These are phyloP conservation scores for Eucalyptus camaldulensis DNA, from an alignment of 345 rosid species.

Conservation along the genomic window DNA sequence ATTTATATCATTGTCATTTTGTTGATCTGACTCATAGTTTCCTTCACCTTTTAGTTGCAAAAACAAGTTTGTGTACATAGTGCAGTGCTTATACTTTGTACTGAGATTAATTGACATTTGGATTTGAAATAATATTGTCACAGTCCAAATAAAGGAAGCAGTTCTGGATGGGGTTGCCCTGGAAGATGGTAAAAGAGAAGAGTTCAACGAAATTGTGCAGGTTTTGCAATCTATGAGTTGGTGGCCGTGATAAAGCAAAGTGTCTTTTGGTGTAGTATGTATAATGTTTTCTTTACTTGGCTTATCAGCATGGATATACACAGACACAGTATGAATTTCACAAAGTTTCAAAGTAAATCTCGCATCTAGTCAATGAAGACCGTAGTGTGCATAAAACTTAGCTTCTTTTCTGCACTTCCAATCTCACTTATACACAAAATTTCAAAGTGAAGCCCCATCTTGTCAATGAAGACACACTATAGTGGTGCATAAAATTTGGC, in stretches of 20 bases:
- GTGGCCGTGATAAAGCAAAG: background rate
- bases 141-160: conserved; percentile 76
- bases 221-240: conserved; percentile 9
- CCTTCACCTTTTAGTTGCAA: background rate
- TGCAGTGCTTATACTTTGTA: background rate
- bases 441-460: background rate
- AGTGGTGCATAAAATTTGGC: background rate
- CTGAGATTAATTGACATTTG: background rate
- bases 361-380: background rate
- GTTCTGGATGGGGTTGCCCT: conserved; percentile 84
- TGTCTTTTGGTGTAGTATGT: background rate
- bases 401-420: background rate
- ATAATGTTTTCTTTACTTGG: background rate
- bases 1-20: background rate
- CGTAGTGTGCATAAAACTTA: background rate
- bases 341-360: background rate
- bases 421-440: background rate
- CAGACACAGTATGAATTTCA: background rate
- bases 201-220: conserved; percentile 88
- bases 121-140: background rate
- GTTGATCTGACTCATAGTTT: background rate
- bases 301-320: background rate
- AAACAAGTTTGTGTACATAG: background rate
- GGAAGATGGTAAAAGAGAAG: conserved; percentile 65
- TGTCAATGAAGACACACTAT: background rate